A percentile compares a stretch with the other conserved stretches of the same genome.
Conservation (phyloP, 2,329 filamentous ascomycete genomes). For the Colletotrichum sansevieriae region DNA sequence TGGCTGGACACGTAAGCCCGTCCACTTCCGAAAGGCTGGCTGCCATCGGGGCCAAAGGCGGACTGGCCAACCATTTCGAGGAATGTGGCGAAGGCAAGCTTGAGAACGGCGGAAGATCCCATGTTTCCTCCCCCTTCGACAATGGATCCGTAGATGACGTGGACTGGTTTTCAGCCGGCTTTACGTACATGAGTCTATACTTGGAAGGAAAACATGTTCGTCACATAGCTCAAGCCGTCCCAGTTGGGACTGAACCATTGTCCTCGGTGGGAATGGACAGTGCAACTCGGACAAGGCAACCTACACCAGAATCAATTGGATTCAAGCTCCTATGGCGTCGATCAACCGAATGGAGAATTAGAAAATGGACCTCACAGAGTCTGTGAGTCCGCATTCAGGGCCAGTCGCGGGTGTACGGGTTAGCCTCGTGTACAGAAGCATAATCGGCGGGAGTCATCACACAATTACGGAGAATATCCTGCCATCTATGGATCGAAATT, state of each 20-base stretch:
- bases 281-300: conserved; percentile 24
- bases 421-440: conserved; percentile 31
- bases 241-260: background rate
- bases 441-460: conserved; percentile 17
- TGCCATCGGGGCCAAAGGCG: conserved; percentile 18
- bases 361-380: background rate
- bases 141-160: conserved; percentile 17
- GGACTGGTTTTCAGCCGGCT: conserved; percentile 7
- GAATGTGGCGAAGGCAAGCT: conserved; percentile 15
- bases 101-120: conserved; percentile 10
- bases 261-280: conserved; percentile 11
- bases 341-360: conserved; percentile 31
- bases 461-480: conserved; percentile 17
- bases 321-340: conserved; percentile 20
- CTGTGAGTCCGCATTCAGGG: background rate
- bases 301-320: conserved; percentile 34
- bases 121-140: background rate
- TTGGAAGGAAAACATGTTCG: conserved; percentile 29
- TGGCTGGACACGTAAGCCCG: conserved; percentile 34
- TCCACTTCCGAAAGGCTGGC: conserved; percentile 38
- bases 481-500: conserved; percentile 17
- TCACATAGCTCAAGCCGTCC: conserved; percentile 16
- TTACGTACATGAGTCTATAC: conserved; percentile 13
- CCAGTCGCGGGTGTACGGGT: conserved; percentile 5
- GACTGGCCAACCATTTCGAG: conserved; percentile 17